phyloP scores from a whole-genome alignment of 805 yeast species.

The Metschnikowia bowlesiae region DNA sequence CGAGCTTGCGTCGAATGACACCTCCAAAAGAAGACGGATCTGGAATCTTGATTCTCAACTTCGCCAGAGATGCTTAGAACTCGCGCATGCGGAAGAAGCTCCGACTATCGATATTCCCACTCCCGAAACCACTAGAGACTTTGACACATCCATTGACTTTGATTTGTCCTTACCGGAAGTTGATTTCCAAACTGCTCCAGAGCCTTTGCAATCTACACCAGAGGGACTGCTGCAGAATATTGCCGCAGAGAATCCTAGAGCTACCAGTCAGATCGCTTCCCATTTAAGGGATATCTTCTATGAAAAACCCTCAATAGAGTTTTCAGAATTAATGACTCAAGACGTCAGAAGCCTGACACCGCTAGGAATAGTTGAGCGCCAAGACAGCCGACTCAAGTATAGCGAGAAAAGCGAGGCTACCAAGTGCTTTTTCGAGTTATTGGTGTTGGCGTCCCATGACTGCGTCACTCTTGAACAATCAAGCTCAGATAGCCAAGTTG shows the following conservation, averaged over 20 bases:
- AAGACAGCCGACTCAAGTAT: conserved; percentile 17
- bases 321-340: conserved; percentile 37
- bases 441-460: conserved; percentile 76
- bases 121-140: conserved; percentile 6
- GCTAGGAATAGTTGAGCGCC: conserved; percentile 18
- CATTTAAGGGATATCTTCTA: conserved; percentile 35
- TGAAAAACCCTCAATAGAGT: conserved; percentile 21
- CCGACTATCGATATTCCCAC: conserved; percentile 3
- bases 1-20: conserved; percentile 29
- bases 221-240: conserved; percentile 19
- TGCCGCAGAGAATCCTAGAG: conserved; percentile 33
- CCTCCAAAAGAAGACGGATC: conserved; percentile 26
- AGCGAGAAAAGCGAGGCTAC: conserved; percentile 57
- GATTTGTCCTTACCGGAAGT: conserved; percentile 25
- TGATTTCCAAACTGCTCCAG: conserved; percentile 18
- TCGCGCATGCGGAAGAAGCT: conserved; percentile 21
- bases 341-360: conserved; percentile 23
- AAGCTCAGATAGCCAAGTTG: conserved; percentile 31
- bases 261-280: conserved; percentile 53
- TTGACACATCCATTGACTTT: conserved; percentile 22
- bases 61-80: conserved; percentile 25
- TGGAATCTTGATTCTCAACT: conserved; percentile 30
- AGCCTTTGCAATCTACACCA: conserved; percentile 1
- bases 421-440: conserved; percentile 72
- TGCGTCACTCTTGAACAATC: conserved; percentile 61